Base-by-base conservation (phyloP, 352 stramenopile species). In the Saprolegnia parasitica region DNA sequence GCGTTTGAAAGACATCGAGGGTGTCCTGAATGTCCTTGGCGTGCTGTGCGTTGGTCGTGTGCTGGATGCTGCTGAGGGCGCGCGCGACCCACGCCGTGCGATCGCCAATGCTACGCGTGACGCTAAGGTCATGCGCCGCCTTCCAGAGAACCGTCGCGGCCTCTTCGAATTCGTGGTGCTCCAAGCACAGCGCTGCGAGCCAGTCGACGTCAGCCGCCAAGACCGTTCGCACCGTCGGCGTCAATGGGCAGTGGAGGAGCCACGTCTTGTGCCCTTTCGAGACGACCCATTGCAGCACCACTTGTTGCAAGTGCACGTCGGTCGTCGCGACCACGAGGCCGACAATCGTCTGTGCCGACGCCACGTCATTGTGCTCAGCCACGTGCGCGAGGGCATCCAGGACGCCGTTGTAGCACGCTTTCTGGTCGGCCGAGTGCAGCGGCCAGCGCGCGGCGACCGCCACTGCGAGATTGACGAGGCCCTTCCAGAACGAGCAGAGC, bases 1-100 rank as follows among this genome's bases (percentile, higher is more conserved):
- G 63, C 37, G 55, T 62, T 26, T 70, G 18, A 39, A 70, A 70
- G 0, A 70, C 63, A 24, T 70, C 63, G 9, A 70, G 63, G 6
- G 63, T 46, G 23, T 70, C 63, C 62, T 60, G 50, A 42, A 70
- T 57, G 47, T 70, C 63, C 13, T 29, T 13, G 24, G 29, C 39
- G 54, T 70, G 49, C 37, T 60, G 46, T 4, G 32, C 35, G 23
- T 55, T 56, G 15, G 40, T 39, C 3, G 63, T 47, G 5, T 24
- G 42, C 52, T 70, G 63, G 26, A 70, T 52, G 45, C 63, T 55
- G 18, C 20, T 29, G 24, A 70, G 63, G 13, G 63, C 63, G 18
- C 63, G 63, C 5, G 63, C 63, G 37, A 70, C 29, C 20, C 54
- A 57, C 1, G 32, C 20, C n/a, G 63, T 20, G 21, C 63, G 63